Evolutionary conservation across 306 rosid species (phyloP).

Genomic region (Gillenia trifoliata): DNA sequence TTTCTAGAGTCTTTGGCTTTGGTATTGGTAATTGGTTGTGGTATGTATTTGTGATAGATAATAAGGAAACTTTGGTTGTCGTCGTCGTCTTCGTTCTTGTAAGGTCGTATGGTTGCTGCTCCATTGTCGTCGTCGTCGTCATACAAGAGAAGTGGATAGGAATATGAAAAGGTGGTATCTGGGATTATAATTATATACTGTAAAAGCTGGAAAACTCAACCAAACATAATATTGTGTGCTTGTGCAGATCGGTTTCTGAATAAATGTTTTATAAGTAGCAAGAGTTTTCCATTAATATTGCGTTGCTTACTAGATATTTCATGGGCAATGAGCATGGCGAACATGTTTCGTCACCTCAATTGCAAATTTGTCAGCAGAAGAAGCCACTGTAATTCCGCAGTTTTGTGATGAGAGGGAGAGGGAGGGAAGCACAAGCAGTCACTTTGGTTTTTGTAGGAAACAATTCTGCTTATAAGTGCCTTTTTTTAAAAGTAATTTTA

Average conservation of each 20-base stretch:
- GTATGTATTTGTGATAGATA: conserved; percentile 77
- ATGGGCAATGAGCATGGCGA: not conserved
- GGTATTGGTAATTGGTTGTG: conserved; percentile 63
- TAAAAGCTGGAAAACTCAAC: conserved; percentile 51
- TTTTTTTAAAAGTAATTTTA: too few relatives aligned
- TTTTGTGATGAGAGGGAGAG: not conserved
- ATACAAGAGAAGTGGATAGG: conserved; percentile 35
- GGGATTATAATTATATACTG: conserved; percentile 54
- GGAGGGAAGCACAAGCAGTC: too few relatives aligned
- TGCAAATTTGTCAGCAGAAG: not conserved
- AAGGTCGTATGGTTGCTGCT: conserved; percentile 38
- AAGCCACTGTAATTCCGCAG: not conserved
- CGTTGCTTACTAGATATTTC: not conserved
- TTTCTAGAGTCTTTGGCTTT: conserved; percentile 38
- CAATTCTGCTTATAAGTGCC: not conserved
- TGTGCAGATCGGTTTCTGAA: conserved; percentile 62
- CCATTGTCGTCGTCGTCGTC: not conserved
- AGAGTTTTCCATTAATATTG: conserved; percentile 1
- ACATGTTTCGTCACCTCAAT: not conserved
- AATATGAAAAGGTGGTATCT: conserved; percentile 58
- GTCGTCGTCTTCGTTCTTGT: conserved; percentile 36
- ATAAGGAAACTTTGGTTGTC: conserved; percentile 47
- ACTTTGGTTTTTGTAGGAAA: not conserved
- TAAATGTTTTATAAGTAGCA: conserved; percentile 45
- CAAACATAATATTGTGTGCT: conserved; percentile 34